Base-by-base conservation (phyloP, 164 flowering plant genomes). In the Stephania cephalantha region DNA sequence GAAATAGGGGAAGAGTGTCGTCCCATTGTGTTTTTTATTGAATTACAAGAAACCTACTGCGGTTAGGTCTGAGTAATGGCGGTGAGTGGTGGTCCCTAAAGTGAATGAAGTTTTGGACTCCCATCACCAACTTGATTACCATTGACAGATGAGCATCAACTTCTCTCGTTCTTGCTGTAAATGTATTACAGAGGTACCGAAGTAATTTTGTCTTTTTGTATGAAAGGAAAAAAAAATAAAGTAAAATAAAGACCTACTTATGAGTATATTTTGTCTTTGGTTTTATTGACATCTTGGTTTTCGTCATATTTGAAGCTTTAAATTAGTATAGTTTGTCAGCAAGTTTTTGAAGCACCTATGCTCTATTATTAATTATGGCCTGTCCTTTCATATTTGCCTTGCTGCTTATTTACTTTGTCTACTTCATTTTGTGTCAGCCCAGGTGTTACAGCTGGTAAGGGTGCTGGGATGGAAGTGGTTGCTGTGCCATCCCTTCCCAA, bases 401-500 rank as follows among this genome's bases (percentile, higher is more conserved):
- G 9, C 50, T 70, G 5, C 9, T 9, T 20, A 6, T 22, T 18
- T 4, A 45, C 13, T 6, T 44, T 1, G 44, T 64, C n/a, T 77
- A 55, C n/a, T 77, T 74, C 22, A 63, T 69, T 18, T n/a, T 68
- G 61, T 82, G 69, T 71, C 85, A 95, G 97, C 71, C 90, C 92
- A 30, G 99, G 99, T 74, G 90, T 95, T 69, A 79, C 81, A 10
- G 97, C 88, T 76, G 98, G 92, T 52, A 95, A 90, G 90, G 94
- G 93, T 77, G 99, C 99, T 86, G 95, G 88, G 79, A 90, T 91
- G 97, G 85, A 82, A 83, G 97, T 95, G 74, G 88, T 95, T 78
- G 98, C 97, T 76, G 96, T 93, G 55, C 99, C 99, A 67, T 95
- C 98, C 31, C 70, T 91, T 73, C 95, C 96, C 61, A 91, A 95